Percentiles rank a stretch among this genome's conserved stretches.
Evolutionary conservation across 1,284 basidiomycete genomes (phyloP).

Genomic region (Trichosporon sp.): DNA sequence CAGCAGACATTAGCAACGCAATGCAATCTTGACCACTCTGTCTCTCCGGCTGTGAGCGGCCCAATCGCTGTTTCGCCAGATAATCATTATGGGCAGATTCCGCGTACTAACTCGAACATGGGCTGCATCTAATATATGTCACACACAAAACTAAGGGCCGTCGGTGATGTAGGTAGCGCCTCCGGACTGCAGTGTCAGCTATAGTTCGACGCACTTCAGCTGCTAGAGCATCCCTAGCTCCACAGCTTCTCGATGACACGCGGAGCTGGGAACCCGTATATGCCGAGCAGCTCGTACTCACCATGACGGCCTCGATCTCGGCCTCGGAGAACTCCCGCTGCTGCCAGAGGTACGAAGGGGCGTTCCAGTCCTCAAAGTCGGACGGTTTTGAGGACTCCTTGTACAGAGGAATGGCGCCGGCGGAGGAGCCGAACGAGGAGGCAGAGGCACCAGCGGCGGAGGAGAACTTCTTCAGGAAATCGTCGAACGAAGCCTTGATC

Average conservation of each 20-base stretch:
- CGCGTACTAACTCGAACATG: background rate
- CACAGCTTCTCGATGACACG: background rate
- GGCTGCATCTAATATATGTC: background rate
- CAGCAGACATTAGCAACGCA: background rate
- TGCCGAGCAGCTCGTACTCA: conserved; percentile 47
- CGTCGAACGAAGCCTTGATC: conserved; percentile 59
- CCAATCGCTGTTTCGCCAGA: too few species aligned
- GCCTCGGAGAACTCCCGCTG: conserved; percentile 58
- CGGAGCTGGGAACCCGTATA: background rate
- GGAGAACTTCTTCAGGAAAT: conserved; percentile 54
- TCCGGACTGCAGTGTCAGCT: conserved; percentile 56
- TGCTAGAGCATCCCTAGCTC: too few species aligned
- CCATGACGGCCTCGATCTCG: conserved; percentile 75
- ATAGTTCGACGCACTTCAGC: too few species aligned
- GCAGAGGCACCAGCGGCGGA: conserved; percentile 7
- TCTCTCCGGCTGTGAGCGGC: too few species aligned
- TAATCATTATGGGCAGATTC: background rate
- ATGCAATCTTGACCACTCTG: background rate
- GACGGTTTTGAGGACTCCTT: conserved; percentile 37
- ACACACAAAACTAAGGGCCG: background rate
- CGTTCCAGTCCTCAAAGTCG: conserved; percentile 67
- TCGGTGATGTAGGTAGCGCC: conserved; percentile 54
- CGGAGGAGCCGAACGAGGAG: conserved; percentile 24
- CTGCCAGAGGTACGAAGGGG: conserved; percentile 64
- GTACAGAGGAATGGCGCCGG: conserved; percentile 18